These are phyloP conservation scores for Fraxinus paxiana DNA, from an alignment of 305 asterid genomes.

Conservation along the genomic window DNA sequence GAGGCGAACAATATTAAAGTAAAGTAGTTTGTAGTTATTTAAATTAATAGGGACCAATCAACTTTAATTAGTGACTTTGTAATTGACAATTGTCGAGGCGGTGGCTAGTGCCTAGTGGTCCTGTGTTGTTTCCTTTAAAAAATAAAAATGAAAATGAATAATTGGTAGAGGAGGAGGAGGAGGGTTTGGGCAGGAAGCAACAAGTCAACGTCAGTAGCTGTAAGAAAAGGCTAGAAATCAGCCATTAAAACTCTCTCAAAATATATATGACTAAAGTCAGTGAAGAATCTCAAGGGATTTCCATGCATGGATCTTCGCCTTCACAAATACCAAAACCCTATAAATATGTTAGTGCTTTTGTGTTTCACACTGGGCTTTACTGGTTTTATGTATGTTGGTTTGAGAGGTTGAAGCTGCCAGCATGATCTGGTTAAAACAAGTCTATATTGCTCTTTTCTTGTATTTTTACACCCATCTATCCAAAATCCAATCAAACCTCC, in stretches of 20 bases:
- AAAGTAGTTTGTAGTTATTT: neutral
- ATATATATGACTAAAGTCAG: neutral
- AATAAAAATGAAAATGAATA: neutral
- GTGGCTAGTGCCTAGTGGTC: conserved; percentile 27
- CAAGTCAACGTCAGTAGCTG: conserved; percentile 39
- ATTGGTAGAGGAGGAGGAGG: neutral
- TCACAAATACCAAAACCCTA: neutral
- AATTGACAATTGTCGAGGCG: conserved; percentile 8
- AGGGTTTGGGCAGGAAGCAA: conserved; percentile 27
- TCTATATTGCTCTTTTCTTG: neutral
- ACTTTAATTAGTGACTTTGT: conserved; percentile 9
- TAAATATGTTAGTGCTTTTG: neutral
- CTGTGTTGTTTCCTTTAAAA: conserved; percentile 20
- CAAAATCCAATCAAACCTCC: neutral
- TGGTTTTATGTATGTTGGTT: conserved; percentile 32
- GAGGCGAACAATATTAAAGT: neutral
- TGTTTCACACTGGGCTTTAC: neutral
- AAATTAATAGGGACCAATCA: conserved; percentile 25
- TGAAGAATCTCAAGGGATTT: conserved; percentile 5
- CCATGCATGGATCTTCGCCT: neutral
- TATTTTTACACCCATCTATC: neutral
- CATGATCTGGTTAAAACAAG: conserved; percentile 43
- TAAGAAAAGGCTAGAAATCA: conserved; percentile 21
- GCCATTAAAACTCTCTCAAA: conserved; percentile 26
- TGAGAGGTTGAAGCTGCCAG: conserved; percentile 71